Conservation (phyloP, 75 land plant genomes). For the Pinus albicaulis region DNA sequence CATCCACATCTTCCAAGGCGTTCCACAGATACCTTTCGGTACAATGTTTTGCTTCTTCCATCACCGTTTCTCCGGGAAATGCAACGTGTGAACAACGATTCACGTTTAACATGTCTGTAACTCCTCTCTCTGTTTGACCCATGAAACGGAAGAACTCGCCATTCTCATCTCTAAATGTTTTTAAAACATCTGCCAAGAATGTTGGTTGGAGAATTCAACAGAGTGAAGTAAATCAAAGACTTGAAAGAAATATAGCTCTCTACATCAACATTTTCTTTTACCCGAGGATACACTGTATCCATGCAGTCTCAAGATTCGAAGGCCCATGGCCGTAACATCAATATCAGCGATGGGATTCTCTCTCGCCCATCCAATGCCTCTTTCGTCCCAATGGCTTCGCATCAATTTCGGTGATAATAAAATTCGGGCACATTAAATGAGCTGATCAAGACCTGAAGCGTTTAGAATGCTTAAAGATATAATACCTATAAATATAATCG, state of each 20-base stretch:
- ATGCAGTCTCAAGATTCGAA: slow-evolving; percentile 17
- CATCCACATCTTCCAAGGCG: slow-evolving; percentile 4
- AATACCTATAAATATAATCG: slow-evolving; percentile 27
- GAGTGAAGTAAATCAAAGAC: background rate
- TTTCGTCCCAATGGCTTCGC: slow-evolving; percentile 21
- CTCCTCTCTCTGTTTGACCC: slow-evolving; percentile 23
- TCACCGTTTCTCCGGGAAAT: slow-evolving; percentile 18
- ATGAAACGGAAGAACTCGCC: slow-evolving; percentile 23
- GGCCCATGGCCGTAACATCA: slow-evolving; percentile 26
- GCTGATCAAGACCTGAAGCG: background rate
- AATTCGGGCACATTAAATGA: background rate
- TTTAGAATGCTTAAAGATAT: background rate
- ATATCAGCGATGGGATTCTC: slow-evolving; percentile 18
- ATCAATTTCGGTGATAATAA: background rate
- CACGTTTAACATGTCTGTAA: slow-evolving; percentile 25
- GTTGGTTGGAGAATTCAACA: background rate
- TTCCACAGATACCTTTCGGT: slow-evolving; percentile 4
- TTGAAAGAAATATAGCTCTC: background rate
- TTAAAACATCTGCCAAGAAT: slow-evolving; percentile 11
- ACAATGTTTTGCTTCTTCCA: slow-evolving; percentile 20
- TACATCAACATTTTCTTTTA: background rate
- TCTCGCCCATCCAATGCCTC: slow-evolving; percentile 30
- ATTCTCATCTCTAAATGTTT: slow-evolving; percentile 17
- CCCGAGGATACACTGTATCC: slow-evolving; percentile 25
- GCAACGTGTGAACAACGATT: slow-evolving; percentile 18